Conservation (phyloP, 495 filamentous ascomycete genomes). For the Chaetomium cochliodes region DNA sequence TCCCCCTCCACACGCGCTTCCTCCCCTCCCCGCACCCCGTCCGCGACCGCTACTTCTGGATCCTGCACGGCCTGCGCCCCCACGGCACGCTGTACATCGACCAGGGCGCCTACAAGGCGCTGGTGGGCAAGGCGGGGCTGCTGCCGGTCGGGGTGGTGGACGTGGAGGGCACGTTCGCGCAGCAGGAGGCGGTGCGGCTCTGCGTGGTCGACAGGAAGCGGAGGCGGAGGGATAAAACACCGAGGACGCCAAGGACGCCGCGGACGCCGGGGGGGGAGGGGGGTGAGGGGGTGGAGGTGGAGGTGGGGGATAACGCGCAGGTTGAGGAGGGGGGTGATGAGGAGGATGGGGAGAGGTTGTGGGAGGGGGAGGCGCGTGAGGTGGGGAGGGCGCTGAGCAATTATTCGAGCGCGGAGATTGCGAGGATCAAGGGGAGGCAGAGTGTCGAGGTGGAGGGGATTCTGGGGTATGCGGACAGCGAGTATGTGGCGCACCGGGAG, state of each 20-base stretch:
- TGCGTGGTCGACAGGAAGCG: slow-evolving; percentile 63
- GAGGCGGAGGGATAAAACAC: slow-evolving; percentile 1
- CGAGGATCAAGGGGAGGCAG: slow-evolving; percentile 75
- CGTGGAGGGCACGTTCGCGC: slow-evolving; percentile 80
- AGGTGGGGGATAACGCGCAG: slow-evolving; percentile 26
- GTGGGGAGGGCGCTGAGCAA: slow-evolving; percentile 92
- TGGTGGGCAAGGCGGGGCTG: slow-evolving; percentile 79
- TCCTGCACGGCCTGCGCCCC: slow-evolving; percentile 88
- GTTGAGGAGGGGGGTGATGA: slow-evolving; percentile 38
- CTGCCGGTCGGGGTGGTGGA: slow-evolving; percentile 88
- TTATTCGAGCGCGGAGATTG: slow-evolving; percentile 81
- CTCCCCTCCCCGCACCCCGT: slow-evolving; percentile 83
- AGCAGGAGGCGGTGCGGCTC: slow-evolving; percentile 87
- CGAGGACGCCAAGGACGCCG: too few species aligned
- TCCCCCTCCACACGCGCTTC: slow-evolving; percentile 88
- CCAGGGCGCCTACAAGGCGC: slow-evolving; percentile 75
- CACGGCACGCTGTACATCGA: slow-evolving; percentile 93
- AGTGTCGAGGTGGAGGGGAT: slow-evolving; percentile 75
- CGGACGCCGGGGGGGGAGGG: slow-evolving; percentile 4
- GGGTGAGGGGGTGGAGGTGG: slow-evolving; percentile 40
- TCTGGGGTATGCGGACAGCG: slow-evolving; percentile 88
- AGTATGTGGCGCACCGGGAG: slow-evolving; percentile 88
- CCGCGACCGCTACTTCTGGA: slow-evolving; percentile 92
- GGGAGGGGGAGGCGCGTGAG: slow-evolving; percentile 62
- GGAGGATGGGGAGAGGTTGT: slow-evolving; percentile 36